Evolutionary conservation across 805 yeast species (phyloP), one percentile per base, ranked within the genome.

Genomic region (Saccharomycopsis javanensis): DNA sequence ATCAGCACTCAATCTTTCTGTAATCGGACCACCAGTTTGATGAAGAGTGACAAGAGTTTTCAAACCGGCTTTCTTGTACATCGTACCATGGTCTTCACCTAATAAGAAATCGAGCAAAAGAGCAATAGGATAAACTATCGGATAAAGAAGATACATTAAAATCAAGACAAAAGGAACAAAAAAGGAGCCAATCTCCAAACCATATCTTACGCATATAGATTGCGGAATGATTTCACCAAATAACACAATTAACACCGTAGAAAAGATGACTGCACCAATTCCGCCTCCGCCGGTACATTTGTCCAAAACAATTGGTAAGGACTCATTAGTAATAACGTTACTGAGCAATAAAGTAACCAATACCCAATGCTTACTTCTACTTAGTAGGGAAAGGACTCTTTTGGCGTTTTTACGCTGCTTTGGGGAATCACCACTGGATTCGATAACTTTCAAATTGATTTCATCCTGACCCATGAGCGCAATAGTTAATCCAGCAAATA

Each of bases 381-480:
- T 80, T 56, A 92, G 79, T 62, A 92, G 75, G 18, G 73, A 68
- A 58, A 92, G 77, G 31, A 92, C 98, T 63, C 79, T 83, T 20
- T 73, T 69, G 11, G 97, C 94, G 62, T 82, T 77, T 54, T 72
- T 76, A 37, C 85, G 79, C 68, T 92, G 97, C 5, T 67, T 63
- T 1, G 76, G 69, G 5, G 48, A 42, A 13, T 85, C 83, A n/a
- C 99, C 98, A n/a, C 90, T 81, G 51, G 86, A 81, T 56, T 90
- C 83, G 60, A 92, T 85, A 11, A 92, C 99, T 70, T 88, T 92
- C 60, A 92, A 76, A 65, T 91, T 88, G 25, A 92, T 92, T 70
- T 92, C 98, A 69, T 92, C 98, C 70, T 92, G 98, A 63, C 98
- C 98, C 99, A 92, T 92, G 10, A 92, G 78, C 1, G 94, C 98